Percentiles rank a stretch among this genome's conserved stretches.
Evolutionary conservation across 108 stramenopile genomes (phyloP).

Genomic region (Nitzschia sp.): DNA sequence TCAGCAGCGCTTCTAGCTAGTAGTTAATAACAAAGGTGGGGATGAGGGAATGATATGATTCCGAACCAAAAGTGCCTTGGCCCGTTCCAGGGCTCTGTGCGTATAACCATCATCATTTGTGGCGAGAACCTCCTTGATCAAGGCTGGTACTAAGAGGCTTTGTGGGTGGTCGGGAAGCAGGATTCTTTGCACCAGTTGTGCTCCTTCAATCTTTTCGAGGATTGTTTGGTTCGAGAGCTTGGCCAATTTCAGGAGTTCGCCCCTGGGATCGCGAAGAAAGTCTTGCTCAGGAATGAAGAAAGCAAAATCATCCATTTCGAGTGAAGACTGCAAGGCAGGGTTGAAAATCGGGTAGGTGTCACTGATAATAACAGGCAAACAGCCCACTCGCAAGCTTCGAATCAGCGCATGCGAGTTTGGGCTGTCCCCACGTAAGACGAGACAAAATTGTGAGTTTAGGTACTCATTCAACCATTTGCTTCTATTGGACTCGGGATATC

Average conservation of each 20-base stretch:
- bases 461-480: conserved; percentile 32
- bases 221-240: conserved; percentile 8
- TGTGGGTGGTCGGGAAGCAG: conserved; percentile 32
- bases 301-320: conserved; percentile 35
- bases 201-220: conserved; percentile 25
- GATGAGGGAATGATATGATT: not conserved
- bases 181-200: conserved; percentile 33
- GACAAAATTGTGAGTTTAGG: conserved; percentile 37
- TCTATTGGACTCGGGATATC: not conserved
- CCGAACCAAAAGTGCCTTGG: not conserved
- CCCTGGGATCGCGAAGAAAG: conserved; percentile 28
- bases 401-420: conserved; percentile 25
- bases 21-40: no score
- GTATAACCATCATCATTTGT: not conserved
- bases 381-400: conserved; percentile 37
- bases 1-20: no score
- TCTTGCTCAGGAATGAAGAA: conserved; percentile 30
- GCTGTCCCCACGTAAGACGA: conserved; percentile 45
- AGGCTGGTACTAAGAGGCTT: conserved; percentile 45
- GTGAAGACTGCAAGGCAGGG: conserved; percentile 9
- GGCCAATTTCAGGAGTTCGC: conserved; percentile 14
- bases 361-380: conserved; percentile 44
- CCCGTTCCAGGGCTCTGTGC: not conserved
- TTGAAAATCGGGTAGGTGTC: conserved; percentile 31
- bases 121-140: conserved; percentile 28